These are phyloP conservation scores for Tetrahymena malaccensis DNA, from an alignment of 73 alveolate genomes.

Conservation along the genomic window DNA sequence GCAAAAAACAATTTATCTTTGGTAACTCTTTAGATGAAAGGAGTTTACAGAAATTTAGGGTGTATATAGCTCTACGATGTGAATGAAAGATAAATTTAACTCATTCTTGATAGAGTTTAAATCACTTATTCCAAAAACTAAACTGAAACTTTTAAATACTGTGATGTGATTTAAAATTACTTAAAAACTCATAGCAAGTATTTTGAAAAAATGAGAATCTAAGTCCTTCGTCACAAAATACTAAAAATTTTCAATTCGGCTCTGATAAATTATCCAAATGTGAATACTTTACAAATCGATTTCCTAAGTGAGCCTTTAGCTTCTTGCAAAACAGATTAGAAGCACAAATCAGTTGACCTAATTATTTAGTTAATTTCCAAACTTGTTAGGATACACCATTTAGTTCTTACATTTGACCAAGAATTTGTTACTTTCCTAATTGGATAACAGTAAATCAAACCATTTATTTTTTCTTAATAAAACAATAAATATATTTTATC, in stretches of 20 bases:
- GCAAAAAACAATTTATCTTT: neutral
- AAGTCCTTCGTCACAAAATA: neutral
- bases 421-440: neutral
- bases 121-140: neutral
- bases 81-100: neutral
- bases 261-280: neutral
- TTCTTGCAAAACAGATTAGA: neutral
- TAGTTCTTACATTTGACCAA: neutral
- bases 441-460: neutral
- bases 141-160: neutral
- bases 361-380: neutral
- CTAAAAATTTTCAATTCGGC: neutral
- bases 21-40: neutral
- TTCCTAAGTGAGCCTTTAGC: neutral
- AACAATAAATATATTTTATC: too few relatives aligned
- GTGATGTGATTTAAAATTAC: neutral
- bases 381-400: neutral
- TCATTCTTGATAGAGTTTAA: neutral
- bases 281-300: neutral
- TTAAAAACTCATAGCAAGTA: neutral
- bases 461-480: too few relatives aligned
- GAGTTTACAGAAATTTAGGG: neutral
- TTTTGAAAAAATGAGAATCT: neutral
- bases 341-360: neutral
- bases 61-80: neutral